A percentile compares a stretch with the other conserved stretches of the same genome.
Evolutionary conservation across 208 protist species (phyloP).

Genomic region (Leishmania braziliensis): DNA sequence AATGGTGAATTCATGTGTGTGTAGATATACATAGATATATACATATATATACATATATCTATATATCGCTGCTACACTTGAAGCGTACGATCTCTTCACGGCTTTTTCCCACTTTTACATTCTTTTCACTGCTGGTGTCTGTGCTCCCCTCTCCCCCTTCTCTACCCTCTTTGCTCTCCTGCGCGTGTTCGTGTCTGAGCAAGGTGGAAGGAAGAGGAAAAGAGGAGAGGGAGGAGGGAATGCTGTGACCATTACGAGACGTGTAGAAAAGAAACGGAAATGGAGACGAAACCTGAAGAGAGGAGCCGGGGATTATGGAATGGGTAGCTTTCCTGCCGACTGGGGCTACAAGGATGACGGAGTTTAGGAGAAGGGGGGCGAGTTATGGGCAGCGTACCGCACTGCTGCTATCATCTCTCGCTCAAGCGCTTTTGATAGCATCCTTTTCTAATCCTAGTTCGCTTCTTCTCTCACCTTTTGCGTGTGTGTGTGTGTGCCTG

Average conservation of each 20-base stretch:
- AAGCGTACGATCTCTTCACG: background rate
- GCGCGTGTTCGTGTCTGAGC: background rate
- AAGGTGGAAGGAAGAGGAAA: background rate
- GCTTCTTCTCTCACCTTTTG: background rate
- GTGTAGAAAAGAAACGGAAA: background rate
- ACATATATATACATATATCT: background rate
- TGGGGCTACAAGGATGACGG: background rate
- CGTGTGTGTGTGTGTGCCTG: slow-evolving; percentile 2
- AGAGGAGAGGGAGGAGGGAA: background rate
- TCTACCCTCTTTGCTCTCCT: background rate
- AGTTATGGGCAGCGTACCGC: background rate
- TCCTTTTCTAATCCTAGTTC: background rate
- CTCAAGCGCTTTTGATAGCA: background rate
- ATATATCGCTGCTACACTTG: slow-evolving; percentile 6
- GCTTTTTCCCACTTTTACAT: background rate
- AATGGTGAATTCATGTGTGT: background rate
- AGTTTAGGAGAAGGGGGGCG: background rate
- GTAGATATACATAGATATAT: background rate
- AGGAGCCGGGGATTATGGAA: background rate
- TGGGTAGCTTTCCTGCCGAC: background rate
- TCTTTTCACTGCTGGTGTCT: slow-evolving; percentile 1
- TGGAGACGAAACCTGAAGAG: no score
- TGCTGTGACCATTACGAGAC: background rate
- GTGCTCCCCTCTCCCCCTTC: background rate
- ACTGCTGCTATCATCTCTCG: background rate